Base-by-base conservation (phyloP, 2,329 filamentous ascomycete species). In the Pseudogymnoascus sp. region DNA sequence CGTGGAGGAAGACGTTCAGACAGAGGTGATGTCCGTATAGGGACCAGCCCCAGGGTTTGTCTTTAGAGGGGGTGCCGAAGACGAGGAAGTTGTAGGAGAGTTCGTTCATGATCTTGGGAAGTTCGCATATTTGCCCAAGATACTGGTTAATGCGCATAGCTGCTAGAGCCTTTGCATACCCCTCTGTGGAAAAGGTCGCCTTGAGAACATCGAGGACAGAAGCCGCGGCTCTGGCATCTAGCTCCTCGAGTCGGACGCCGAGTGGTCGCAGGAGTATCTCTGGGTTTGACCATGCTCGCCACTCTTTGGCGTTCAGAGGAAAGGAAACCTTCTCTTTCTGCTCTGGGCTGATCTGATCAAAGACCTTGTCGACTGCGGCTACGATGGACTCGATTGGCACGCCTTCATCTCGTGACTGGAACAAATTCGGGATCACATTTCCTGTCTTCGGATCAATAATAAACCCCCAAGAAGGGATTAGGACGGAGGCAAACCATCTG, bases 21-120 rank as follows among this genome's bases (percentile, higher is more conserved):
- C 87, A 90, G 3, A 93, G 79, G 68, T 93, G 89, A 73, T 93
- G 89, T 7, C 89, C 89, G 74, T 91, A 93, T 80, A 67, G 54
- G 39, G 62, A 59, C 39, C 42, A 67, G 4, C 64, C 66, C 66
- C 66, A 67, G 14, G 66, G 62, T n/a, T 54, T 31, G 8, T 60
- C 61, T 26, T 47, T 54, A 11, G 66, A 67, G 5, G 66, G 64
- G 34, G 42, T 45, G 23, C 66, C 66, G 39, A 67, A 66, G 36
- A 67, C 29, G 11, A 64, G 63, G 26, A 67, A 66, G 54, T 67
- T 67, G 51, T 67, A 66, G 14, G 64, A 67, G 21, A 47, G 16
- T 11, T 63, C 42, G 62, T 67, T 67, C 45, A 66, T 62, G 23
- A 66, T 62, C 16, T 45, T 60, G 11, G 40, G 42, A 18, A 64